Evolutionary conservation across 2,329 filamentous ascomycete species (phyloP).

Genomic region (Lasiodiplodia hormozganensis): DNA sequence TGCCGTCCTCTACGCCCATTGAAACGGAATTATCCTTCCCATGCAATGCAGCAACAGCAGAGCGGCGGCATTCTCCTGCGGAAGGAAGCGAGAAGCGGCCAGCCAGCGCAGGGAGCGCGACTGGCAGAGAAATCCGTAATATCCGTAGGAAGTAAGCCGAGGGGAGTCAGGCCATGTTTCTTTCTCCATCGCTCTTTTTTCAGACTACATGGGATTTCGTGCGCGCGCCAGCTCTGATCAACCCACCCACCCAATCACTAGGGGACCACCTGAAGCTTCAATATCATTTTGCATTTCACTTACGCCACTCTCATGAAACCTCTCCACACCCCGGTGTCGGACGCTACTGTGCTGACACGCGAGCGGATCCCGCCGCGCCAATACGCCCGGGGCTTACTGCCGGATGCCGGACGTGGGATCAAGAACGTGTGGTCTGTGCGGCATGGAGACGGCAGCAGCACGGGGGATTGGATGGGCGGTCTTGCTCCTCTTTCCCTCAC

Average conservation of each 20-base stretch:
- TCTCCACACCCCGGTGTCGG: background rate
- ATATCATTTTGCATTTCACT: background rate
- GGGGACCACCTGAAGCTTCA: background rate
- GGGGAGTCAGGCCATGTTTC: background rate
- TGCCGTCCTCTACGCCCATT: background rate
- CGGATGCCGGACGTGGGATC: background rate
- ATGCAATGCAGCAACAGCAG: background rate
- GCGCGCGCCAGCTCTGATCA: background rate
- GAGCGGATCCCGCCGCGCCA: background rate
- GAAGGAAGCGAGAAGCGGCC: background rate
- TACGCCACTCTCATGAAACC: background rate
- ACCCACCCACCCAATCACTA: background rate
- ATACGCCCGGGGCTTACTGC: background rate
- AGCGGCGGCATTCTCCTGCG: background rate
- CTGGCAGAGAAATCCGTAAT: background rate
- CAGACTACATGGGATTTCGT: background rate
- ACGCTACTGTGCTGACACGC: background rate
- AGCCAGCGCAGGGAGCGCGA: background rate
- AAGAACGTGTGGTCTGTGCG: constrained; percentile 11
- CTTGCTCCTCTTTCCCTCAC: background rate
- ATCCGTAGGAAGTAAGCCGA: constrained; percentile 8
- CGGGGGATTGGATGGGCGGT: background rate
- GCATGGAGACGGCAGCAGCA: background rate
- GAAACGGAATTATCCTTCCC: background rate
- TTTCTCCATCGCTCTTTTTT: background rate